Conservation (phyloP, 225 moss, liverwort and hornwort species). For the Lunularia cruciata region DNA sequence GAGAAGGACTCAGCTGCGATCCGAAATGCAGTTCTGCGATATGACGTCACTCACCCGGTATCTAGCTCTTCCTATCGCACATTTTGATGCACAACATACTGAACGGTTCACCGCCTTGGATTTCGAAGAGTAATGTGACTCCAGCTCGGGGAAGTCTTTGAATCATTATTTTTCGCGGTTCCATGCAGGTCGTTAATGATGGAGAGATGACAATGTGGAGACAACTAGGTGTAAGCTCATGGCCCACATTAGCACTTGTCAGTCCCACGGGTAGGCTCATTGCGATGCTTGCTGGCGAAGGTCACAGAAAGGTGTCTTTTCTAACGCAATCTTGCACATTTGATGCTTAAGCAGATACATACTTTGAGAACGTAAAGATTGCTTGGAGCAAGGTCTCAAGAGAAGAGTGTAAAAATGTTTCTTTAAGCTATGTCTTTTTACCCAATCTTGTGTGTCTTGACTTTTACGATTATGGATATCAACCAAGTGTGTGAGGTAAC, state of each 20-base stretch:
- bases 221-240: constrained; percentile 87
- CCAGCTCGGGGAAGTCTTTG: too few species aligned
- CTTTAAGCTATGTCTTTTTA: too few species aligned
- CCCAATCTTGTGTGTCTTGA: too few species aligned
- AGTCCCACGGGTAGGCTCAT: constrained; percentile 82
- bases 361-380: neutral
- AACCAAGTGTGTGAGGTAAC: too few species aligned
- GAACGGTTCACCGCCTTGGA: neutral
- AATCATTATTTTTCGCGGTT: neutral
- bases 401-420: too few species aligned
- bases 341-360: neutral
- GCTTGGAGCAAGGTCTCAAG: too few species aligned
- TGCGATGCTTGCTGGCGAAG: constrained; percentile 89
- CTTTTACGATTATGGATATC: too few species aligned
- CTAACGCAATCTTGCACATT: too few species aligned
- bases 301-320: constrained; percentile 68
- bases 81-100: constrained; percentile 1
- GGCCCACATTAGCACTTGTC: constrained; percentile 85
- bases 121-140: too few species aligned
- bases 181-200: constrained; percentile 81
- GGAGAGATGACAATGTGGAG: constrained; percentile 98
- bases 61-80: neutral
- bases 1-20: constrained; percentile 90
- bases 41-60: constrained; percentile 91
- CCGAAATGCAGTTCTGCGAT: constrained; percentile 83